These are phyloP conservation scores for Aspergillus ostianus DNA, from an alignment of 495 filamentous ascomycete genomes.

Conservation along the genomic window DNA sequence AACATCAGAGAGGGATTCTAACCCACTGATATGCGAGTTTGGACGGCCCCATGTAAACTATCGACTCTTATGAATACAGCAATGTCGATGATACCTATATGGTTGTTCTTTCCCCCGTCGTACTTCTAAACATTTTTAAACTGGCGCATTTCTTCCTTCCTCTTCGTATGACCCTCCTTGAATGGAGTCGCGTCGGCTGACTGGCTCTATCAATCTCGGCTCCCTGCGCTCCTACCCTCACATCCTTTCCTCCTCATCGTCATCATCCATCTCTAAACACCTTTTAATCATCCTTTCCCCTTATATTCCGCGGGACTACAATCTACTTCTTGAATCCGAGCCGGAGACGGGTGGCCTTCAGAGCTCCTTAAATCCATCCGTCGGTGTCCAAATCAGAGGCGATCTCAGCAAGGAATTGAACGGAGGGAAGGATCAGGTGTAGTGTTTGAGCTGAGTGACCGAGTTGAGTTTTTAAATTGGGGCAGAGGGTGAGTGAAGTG, in stretches of 20 bases:
- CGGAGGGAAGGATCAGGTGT: no score
- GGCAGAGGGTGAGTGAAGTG: neutral
- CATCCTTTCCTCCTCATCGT: neutral
- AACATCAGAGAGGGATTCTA: slow-evolving; percentile 6
- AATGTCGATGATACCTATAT: neutral
- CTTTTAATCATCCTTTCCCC: no score
- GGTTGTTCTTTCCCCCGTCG: neutral
- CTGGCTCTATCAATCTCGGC: neutral
- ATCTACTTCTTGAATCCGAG: no score
- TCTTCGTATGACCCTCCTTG: neutral
- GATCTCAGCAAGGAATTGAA: no score
- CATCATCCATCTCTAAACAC: no score
- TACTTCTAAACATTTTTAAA: neutral
- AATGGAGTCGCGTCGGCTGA: neutral
- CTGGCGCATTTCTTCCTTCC: neutral
- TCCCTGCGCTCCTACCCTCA: neutral
- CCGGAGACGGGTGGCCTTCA: no score
- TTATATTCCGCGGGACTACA: no score
- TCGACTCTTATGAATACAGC: no score
- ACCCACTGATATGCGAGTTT: neutral
- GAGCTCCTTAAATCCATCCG: no score
- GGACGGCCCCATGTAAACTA: neutral
- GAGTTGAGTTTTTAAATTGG: no score
- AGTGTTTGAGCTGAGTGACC: no score
- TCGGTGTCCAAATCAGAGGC: no score